Base-by-base conservation (phyloP, 345 rosid species). In the Brassica juncea region DNA sequence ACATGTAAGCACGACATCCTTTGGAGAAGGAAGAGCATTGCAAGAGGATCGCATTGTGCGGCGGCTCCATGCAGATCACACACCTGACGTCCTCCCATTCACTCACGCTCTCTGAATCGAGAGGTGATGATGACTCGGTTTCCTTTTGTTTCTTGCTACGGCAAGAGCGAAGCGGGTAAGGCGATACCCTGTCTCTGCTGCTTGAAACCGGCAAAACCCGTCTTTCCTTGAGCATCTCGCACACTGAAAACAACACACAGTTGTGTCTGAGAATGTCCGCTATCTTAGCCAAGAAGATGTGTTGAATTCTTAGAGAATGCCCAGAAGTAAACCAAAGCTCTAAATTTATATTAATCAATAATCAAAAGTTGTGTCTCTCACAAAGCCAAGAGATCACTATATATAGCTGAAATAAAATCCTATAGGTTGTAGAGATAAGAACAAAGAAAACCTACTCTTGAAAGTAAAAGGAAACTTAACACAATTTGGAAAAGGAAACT, bases 21-120 rank as follows among this genome's bases (percentile, higher is more conserved):
- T 86, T 84, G 16, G 85, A 80, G 62, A 54, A 79, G 12, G 94
- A 88, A 37, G 92, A 82, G 75, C 97, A 92, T 4, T 58, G 78
- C 68, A 92, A 68, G 35, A 91, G 88, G n/a, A 91, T 89, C 0
- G 87, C 92, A 71, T 88, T 92, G 75, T 89, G 96, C 1, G 97
- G 96, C 11, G 87, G 88, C 73, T 92, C 97, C 89, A 92, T 86
- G 73, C 96, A 92, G 67, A 89, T 76, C 1, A 92, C 86, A 75
- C 97, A 92, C 79, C 85, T 80, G 3, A 80, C 86, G 35, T 87
- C 91, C 66, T 91, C 94, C 92, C 90, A 89, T 73, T 86, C 88
- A 55, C 84, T 84, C 3, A 67, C 81, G 77, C 87, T 82, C 76
- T 87, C 76, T 16, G 73, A 47, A 79, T 57, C 86, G 1, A 72